phyloP scores from a whole-genome alignment of 768 basidiomycete genomes.

The Suillus tomentosus region DNA sequence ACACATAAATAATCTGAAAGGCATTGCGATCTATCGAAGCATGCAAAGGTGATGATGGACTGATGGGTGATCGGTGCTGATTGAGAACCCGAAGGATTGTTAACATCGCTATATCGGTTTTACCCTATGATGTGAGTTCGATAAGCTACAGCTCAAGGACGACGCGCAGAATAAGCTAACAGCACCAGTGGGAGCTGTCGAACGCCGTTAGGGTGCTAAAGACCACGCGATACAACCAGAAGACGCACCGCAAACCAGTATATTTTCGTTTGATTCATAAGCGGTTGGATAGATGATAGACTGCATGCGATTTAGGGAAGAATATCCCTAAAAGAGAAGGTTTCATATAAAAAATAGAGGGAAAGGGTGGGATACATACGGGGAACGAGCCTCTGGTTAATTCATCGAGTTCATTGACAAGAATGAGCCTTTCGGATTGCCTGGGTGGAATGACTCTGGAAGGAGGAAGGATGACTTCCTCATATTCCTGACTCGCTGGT shows the following conservation, averaged over 20 bases:
- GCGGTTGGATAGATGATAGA: constrained; percentile 94
- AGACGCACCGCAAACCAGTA: constrained; percentile 61
- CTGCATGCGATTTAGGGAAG: constrained; percentile 88
- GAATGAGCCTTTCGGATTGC: constrained; percentile 67
- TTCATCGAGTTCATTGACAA: constrained; percentile 71
- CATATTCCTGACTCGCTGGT: constrained; percentile 61
- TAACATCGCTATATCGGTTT: constrained; percentile 98
- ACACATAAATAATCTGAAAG: constrained; percentile 99
- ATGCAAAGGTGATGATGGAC: constrained; percentile 35
- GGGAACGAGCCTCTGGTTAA: constrained; percentile 83
- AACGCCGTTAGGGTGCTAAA: constrained; percentile 4
- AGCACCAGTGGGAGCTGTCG: constrained; percentile 92
- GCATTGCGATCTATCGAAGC: constrained; percentile 63
- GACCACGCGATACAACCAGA: background rate
- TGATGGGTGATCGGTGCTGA: constrained; percentile 54
- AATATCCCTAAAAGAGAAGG: constrained; percentile 64
- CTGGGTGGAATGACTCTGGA: constrained; percentile 76
- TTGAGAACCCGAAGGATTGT: constrained; percentile 85
- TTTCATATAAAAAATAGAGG: background rate
- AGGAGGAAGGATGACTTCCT: constrained; percentile 91
- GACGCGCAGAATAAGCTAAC: constrained; percentile 48
- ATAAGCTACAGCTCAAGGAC: constrained; percentile 10
- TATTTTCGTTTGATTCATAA: constrained; percentile 94
- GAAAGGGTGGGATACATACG: constrained; percentile 43
- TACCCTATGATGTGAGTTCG: constrained; percentile 61